These are phyloP conservation scores for Myriangium duriaei DNA, from an alignment of 2,329 filamentous ascomycete genomes.

Conservation along the genomic window DNA sequence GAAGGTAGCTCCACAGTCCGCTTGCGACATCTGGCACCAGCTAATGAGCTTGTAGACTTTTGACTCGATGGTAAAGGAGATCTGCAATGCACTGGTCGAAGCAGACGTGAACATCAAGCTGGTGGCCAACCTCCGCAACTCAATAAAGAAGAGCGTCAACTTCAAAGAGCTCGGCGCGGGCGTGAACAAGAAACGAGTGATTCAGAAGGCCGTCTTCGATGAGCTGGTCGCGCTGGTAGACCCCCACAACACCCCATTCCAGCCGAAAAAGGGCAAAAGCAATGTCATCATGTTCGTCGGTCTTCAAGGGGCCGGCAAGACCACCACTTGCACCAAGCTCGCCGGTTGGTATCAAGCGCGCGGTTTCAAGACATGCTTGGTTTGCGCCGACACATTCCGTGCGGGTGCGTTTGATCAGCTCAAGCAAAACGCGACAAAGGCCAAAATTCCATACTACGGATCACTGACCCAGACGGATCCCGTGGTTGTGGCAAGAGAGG, in stretches of 20 bases:
- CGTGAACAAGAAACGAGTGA: conserved; percentile 96
- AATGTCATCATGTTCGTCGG: conserved; percentile 99
- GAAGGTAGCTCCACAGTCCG: conserved; percentile 48
- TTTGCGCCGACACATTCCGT: conserved; percentile 97
- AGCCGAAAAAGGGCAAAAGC: conserved; percentile 87
- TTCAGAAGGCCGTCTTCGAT: conserved; percentile 96
- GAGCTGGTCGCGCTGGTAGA: conserved; percentile 93
- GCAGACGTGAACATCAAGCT: conserved; percentile 95
- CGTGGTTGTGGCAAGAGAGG: conserved; percentile 82
- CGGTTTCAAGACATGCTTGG: conserved; percentile 83
- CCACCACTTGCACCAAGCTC: conserved; percentile 94
- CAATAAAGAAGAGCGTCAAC: conserved; percentile 81
- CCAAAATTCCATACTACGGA: conserved; percentile 97
- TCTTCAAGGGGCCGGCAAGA: conserved; percentile 94
- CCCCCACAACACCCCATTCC: conserved; percentile 88
- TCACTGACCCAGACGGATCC: conserved; percentile 94
- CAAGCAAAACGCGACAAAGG: conserved; percentile 97
- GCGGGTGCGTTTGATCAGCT: conserved; percentile 96
- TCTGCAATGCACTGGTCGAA: conserved; percentile 87
- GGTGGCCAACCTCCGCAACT: conserved; percentile 80
- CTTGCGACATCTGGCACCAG: not conserved
- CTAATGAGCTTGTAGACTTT: conserved; percentile 54
- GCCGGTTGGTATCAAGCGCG: conserved; percentile 88
- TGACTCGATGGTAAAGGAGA: conserved; percentile 96
- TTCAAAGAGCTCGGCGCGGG: conserved; percentile 84